A percentile compares a stretch with the other conserved stretches of the same genome.
Evolutionary conservation across 495 filamentous ascomycete species (phyloP).

Genomic region (Penicillium odoratum): DNA sequence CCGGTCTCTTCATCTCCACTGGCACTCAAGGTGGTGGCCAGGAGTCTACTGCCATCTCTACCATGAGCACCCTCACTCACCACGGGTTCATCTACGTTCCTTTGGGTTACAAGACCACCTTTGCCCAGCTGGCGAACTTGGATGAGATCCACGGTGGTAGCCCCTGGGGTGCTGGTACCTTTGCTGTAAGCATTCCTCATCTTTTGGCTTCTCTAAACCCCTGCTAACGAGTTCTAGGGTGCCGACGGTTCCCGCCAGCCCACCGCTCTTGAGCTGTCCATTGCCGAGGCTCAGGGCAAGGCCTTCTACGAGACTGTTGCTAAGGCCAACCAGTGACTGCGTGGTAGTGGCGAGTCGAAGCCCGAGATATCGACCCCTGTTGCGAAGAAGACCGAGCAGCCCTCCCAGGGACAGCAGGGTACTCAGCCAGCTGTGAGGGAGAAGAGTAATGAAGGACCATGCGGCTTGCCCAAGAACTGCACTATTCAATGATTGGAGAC

Average conservation of each 20-base stretch:
- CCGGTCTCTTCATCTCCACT: constrained; percentile 87
- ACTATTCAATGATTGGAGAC: constrained; percentile 48
- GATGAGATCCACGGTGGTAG: constrained; percentile 79
- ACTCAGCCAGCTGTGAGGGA: constrained; percentile 34
- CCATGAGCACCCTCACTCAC: constrained; percentile 86
- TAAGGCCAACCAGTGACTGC: constrained; percentile 84
- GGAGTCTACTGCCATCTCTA: constrained; percentile 79
- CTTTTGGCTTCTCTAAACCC: not conserved
- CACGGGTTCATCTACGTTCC: constrained; percentile 97
- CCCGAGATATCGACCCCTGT: constrained; percentile 31
- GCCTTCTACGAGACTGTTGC: constrained; percentile 78
- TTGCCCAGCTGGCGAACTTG: constrained; percentile 65
- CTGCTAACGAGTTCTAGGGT: constrained; percentile 34
- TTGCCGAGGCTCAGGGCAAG: constrained; percentile 82
- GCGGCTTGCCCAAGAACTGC: constrained; percentile 70
- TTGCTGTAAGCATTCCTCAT: constrained; percentile 58
- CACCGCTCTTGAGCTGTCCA: constrained; percentile 64
- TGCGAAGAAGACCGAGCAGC: constrained; percentile 22
- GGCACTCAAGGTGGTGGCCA: constrained; percentile 85
- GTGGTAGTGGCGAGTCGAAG: constrained; percentile 54
- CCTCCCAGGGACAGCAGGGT: constrained; percentile 27
- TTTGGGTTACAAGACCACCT: constrained; percentile 84
- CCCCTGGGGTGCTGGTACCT: constrained; percentile 94
- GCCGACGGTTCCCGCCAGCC: constrained; percentile 82
- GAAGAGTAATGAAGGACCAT: constrained; percentile 58